Base-by-base conservation (phyloP, 2,329 filamentous ascomycete species). In the Colletotrichum sp. region DNA sequence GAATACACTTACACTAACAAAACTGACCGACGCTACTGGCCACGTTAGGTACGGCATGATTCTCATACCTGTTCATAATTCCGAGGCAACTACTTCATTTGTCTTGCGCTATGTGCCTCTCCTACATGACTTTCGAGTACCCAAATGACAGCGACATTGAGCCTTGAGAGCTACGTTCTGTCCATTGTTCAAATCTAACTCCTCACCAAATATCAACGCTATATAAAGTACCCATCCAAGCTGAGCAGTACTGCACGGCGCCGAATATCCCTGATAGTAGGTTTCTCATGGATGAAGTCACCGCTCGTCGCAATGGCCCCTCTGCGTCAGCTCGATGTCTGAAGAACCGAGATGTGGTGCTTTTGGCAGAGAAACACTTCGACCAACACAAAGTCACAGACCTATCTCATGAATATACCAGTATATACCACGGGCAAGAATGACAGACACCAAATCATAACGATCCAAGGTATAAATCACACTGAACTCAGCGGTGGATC, bases 201-300 rank as follows among this genome's bases (percentile, higher is more conserved):
- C 6, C n/a, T 13, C n/a, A 22, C 10, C n/a, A 22, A 13, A 22
- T 22, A 48, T 2, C 10, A 22, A 2, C 1, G n/a, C 44, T 48
- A 22, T 22, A 52, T 13, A 22, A 52, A 2, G 1, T 8, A 52
- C 0, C 3, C n/a, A 52, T 0, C 3, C n/a, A 22, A 13, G n/a
- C n/a, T 22, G 44, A 52, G 10, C 1, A 52, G 44, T 22, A 22
- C n/a, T 13, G n/a, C 44, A 22, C n/a, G 12, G n/a, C 44, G 4
- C 44, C 44, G 22, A 48, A 22, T 22, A 22, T 13, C 44, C 7
- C 44, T 10, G 10, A 48, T 12, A 1, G 6, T 4, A 1, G 39
- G n/a, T 5, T 3, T 48, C 9, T n/a, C 18, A 2, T n/a, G 18
- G 18, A 7, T 22, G 44, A 52, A 52, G 18, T 52, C n/a, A 3